phyloP scores from a whole-genome alignment of 257 asterid genomes.

The Cinchona pubescens region DNA sequence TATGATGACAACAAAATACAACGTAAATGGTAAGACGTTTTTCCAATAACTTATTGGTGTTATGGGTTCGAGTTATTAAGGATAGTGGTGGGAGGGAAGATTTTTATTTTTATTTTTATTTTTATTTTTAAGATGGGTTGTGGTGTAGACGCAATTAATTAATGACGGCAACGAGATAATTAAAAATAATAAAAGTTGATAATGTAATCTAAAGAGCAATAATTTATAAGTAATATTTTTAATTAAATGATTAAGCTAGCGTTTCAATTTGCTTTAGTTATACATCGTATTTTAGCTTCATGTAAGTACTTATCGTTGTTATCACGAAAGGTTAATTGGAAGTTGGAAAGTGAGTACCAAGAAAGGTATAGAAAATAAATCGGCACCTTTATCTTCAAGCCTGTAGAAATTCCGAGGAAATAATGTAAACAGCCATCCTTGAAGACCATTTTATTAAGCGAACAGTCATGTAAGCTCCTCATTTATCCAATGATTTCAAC shows the following conservation, averaged over 20 bases:
- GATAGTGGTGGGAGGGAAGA: no score
- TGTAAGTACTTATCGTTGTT: neutral
- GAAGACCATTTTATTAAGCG: neutral
- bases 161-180: no score
- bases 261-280: neutral
- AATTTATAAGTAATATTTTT: neutral
- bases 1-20: no score
- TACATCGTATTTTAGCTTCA: neutral
- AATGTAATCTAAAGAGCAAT: neutral
- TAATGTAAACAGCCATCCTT: neutral
- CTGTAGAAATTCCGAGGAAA: neutral
- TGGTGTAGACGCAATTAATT: neutral
- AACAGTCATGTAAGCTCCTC: neutral
- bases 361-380: constrained; percentile 50
- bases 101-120: no score
- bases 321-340: constrained; percentile 13
- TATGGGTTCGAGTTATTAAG: no score
- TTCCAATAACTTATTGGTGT: no score
- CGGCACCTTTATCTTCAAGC: neutral
- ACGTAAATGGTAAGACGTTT: no score
- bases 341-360: constrained; percentile 40
- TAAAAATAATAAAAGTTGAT: neutral
- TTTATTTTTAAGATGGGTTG: neutral
- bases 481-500: neutral
- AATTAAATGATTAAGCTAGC: neutral